Evolutionary conservation across 192 early-diverging fungal genomes (phyloP).

Genomic region (Nowakowskiella sp.): DNA sequence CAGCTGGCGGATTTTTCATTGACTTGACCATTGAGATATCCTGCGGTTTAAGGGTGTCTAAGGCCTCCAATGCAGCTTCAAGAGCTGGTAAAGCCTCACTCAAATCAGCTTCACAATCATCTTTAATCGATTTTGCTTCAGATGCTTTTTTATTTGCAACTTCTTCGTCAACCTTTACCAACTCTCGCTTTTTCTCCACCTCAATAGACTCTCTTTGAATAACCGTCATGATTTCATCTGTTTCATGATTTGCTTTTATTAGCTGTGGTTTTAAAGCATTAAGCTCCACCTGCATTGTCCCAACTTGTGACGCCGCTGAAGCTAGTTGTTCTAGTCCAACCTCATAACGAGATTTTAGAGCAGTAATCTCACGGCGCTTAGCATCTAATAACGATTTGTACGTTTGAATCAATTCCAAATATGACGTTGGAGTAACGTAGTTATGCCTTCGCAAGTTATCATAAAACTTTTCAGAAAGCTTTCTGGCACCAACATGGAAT

Average conservation of each 20-base stretch:
- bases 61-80: conserved; percentile 46
- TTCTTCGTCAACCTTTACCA: conserved; percentile 51
- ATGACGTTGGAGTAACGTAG: conserved; percentile 52
- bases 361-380: conserved; percentile 44
- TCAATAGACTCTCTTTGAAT: conserved; percentile 45
- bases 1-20: conserved; percentile 52
- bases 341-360: conserved; percentile 42
- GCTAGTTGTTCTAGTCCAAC: conserved; percentile 49
- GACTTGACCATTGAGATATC: conserved; percentile 51
- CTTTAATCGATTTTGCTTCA: conserved; percentile 54
- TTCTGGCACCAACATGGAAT: conserved; percentile 40
- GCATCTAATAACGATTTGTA: conserved; percentile 43
- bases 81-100: conserved; percentile 51
- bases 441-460: conserved; percentile 43
- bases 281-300: conserved; percentile 48
- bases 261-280: conserved; percentile 48
- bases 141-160: conserved; percentile 49
- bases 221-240: conserved; percentile 47
- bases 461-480: conserved; percentile 39
- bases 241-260: conserved; percentile 46
- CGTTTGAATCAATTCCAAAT: conserved; percentile 51
- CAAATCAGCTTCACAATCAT: conserved; percentile 54
- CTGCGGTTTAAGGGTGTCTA: conserved; percentile 49
- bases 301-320: conserved; percentile 43
- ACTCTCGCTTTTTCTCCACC: conserved; percentile 47